These are phyloP conservation scores for Corynespora cassiicola DNA, from an alignment of 2,329 filamentous ascomycete species.

Conservation along the genomic window DNA sequence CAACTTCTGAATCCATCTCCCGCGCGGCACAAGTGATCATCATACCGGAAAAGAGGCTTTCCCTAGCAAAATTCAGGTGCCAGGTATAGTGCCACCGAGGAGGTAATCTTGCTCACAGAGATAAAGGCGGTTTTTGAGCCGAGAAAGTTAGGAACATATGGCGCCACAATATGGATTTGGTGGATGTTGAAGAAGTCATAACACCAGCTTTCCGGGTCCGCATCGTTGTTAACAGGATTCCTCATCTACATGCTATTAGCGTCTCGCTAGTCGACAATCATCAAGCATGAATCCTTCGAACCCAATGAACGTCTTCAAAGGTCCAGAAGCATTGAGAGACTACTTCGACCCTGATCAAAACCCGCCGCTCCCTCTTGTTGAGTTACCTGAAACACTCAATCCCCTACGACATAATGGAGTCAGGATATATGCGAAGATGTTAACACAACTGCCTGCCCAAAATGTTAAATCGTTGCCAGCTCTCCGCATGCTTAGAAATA, in stretches of 20 bases:
- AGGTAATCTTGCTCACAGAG: conserved; percentile 1
- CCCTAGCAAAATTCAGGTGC: too few relatives aligned
- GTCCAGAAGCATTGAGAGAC: conserved; percentile 61
- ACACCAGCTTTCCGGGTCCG: too few relatives aligned
- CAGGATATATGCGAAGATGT: conserved; percentile 70
- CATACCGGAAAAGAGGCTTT: too few relatives aligned
- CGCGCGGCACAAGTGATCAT: too few relatives aligned
- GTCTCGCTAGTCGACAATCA: neutral
- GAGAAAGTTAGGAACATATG: too few relatives aligned
- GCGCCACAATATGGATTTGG: too few relatives aligned
- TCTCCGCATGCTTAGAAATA: conserved; percentile 59
- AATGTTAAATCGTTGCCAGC: conserved; percentile 71
- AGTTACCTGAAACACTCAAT: conserved; percentile 64
- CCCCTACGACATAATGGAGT: conserved; percentile 64
- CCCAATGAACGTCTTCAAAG: conserved; percentile 63
- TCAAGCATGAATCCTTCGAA: conserved; percentile 21
- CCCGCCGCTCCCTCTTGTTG: conserved; percentile 67
- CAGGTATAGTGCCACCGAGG: neutral
- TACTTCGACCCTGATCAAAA: conserved; percentile 66
- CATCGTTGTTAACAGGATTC: too few relatives aligned
- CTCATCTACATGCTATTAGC: too few relatives aligned
- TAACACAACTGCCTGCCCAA: conserved; percentile 69
- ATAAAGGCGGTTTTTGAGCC: too few relatives aligned
- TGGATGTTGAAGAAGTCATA: too few relatives aligned
- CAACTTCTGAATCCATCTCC: neutral